Percentiles rank a stretch among this genome's conserved stretches.
Evolutionary conservation across 495 filamentous ascomycete species (phyloP).

Genomic region (Xanthoparmelia taractica): DNA sequence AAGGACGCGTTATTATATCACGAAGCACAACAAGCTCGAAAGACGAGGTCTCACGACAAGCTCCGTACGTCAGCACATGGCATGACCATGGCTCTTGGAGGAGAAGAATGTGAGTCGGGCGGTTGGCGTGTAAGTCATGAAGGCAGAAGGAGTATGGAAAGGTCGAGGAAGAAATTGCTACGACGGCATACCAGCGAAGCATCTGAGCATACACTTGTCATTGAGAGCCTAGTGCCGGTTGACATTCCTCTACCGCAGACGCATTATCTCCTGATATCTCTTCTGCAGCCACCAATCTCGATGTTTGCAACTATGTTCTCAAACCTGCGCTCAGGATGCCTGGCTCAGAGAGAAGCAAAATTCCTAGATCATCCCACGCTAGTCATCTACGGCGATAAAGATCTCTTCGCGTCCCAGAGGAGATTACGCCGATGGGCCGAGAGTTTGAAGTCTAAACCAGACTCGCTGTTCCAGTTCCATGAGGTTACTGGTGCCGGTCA

Average conservation of each 20-base stretch:
- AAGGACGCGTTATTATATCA: constrained; percentile 30
- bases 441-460: constrained; percentile 38
- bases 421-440: constrained; percentile 66
- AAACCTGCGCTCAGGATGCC: constrained; percentile 29
- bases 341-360: constrained; percentile 32
- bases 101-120: constrained; percentile 21
- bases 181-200: constrained; percentile 4
- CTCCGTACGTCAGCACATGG: constrained; percentile 5
- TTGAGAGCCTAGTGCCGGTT: not conserved
- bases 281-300: constrained; percentile 58
- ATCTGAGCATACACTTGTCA: not conserved
- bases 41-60: constrained; percentile 1
- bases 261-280: constrained; percentile 75
- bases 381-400: constrained; percentile 69
- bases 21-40: constrained; percentile 24
- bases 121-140: constrained; percentile 19
- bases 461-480: constrained; percentile 41
- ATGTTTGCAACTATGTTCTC: constrained; percentile 50
- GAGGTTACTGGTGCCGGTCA: constrained; percentile 68
- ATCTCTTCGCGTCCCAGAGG: constrained; percentile 62
- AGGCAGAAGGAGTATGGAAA: constrained; percentile 24
- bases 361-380: constrained; percentile 53
- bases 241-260: constrained; percentile 30
- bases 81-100: constrained; percentile 19
- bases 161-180: constrained; percentile 6